These are phyloP conservation scores for Tilletia setariae DNA, from an alignment of 1,284 basidiomycete species.

Conservation along the genomic window DNA sequence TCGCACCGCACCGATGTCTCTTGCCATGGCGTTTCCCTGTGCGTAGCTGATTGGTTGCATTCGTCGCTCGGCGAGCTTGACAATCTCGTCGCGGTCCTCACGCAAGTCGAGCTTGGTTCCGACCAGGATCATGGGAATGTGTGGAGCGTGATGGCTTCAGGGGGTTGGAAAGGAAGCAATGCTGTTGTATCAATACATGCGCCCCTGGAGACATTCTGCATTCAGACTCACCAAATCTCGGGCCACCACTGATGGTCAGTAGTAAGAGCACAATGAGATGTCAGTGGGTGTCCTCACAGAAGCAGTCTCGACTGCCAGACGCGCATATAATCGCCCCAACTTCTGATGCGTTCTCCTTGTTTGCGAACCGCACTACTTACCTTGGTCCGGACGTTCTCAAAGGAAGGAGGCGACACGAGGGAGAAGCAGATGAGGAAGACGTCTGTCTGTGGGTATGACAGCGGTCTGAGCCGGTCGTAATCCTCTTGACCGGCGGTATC, in stretches of 20 bases:
- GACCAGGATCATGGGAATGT: conserved; percentile 87
- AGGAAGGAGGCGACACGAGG: conserved; percentile 91
- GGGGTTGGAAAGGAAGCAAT: conserved; percentile 21
- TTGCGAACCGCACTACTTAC: conserved; percentile 47
- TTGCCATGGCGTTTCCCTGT: conserved; percentile 84
- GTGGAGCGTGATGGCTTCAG: conserved; percentile 82
- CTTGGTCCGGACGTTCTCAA: conserved; percentile 98
- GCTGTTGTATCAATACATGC: conserved; percentile 23
- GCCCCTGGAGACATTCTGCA: neutral
- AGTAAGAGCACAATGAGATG: conserved; percentile 3
- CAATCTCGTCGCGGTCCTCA: conserved; percentile 85
- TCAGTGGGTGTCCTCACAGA: too few relatives aligned
- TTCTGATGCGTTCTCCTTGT: too few relatives aligned
- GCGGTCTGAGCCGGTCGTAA: conserved; percentile 92
- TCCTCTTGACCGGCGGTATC: conserved; percentile 54
- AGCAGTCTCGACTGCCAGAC: too few relatives aligned
- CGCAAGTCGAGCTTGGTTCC: conserved; percentile 97
- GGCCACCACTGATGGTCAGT: conserved; percentile 56
- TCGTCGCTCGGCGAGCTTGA: conserved; percentile 87
- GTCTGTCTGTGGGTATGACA: conserved; percentile 98
- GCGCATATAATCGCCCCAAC: too few relatives aligned
- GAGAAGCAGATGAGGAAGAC: conserved; percentile 99
- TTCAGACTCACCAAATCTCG: conserved; percentile 29
- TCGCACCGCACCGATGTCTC: conserved; percentile 83
- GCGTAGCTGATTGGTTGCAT: conserved; percentile 90